Base-by-base conservation (phyloP, 2,329 filamentous ascomycete genomes). In the Alternaria sp. region DNA sequence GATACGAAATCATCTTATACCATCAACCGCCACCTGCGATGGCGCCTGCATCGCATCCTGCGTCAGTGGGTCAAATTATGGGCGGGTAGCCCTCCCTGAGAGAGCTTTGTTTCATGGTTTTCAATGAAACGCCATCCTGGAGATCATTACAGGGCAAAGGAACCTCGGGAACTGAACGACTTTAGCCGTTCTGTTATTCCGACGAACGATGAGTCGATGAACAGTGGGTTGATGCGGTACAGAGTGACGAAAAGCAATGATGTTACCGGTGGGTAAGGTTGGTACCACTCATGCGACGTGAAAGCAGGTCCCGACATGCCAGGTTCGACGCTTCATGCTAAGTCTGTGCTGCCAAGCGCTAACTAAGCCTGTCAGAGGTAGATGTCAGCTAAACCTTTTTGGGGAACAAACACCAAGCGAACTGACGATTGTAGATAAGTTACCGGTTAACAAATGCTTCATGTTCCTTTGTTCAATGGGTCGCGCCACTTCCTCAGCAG, bases 91-190 rank as follows among this genome's bases (percentile, higher is more conserved):
- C 33, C 17, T 40, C 23, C 23, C 26, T 31, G 21, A 34, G 42
- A 40, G 52, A 56, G 41, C 26, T 31, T 63, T 58, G 62, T 68
- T 65, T 63, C 60, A 62, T 54, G 51, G 54, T 49, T 55, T 50
- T 55, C 51, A n/a, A 26, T 66, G 64, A 71, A 70, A 70, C 66
- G 31, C 44, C 52, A 54, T 63, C 67, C 65, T 68, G 68, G 59
- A 61, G 61, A 70, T 69, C 66, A 69, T 69, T 63, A 33, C 44
- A 36, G 13, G 44, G 44, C 13, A 48, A 33, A 48, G 44, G 31
- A 33, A 17, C 51, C 51, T 54, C 51, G 41, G 41, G 26, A 39
- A 33, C 28, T 28, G 23, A 23, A 26, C 41, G 40, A 46, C 33
- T 54, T 54, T 48, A 46, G 37, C 41, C 41, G 41, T 24, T 39